These are phyloP conservation scores for Didymella segeticola DNA, from an alignment of 2,329 filamentous ascomycete species.

Conservation along the genomic window DNA sequence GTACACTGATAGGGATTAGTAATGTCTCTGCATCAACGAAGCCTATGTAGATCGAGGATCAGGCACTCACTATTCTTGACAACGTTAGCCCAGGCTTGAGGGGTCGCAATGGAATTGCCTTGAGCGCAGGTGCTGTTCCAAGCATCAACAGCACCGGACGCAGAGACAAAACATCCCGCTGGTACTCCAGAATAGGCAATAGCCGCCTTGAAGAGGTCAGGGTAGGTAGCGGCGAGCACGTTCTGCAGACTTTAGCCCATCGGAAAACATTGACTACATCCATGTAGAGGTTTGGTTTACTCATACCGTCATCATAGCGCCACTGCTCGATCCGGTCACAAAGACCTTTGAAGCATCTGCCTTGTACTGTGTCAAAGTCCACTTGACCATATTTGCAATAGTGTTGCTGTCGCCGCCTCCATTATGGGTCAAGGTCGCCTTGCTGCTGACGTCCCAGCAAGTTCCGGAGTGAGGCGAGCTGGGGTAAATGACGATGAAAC, in stretches of 20 bases:
- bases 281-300: neutral
- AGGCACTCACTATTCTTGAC: conserved; percentile 51
- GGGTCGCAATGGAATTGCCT: conserved; percentile 55
- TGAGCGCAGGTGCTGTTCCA: conserved; percentile 63
- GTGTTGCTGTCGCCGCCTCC: conserved; percentile 64
- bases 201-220: conserved; percentile 61
- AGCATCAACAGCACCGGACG: conserved; percentile 50
- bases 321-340: conserved; percentile 61
- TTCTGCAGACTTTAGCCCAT: conserved; percentile 38
- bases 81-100: conserved; percentile 57
- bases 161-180: conserved; percentile 60
- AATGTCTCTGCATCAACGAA: too few relatives aligned
- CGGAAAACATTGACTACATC: neutral
- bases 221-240: conserved; percentile 60
- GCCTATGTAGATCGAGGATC: too few relatives aligned
- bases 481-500: conserved; percentile 68
- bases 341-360: conserved; percentile 61
- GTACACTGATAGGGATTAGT: conserved; percentile 47
- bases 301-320: conserved; percentile 62
- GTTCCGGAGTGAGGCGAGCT: conserved; percentile 58
- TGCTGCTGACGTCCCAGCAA: conserved; percentile 67
- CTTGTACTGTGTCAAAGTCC: conserved; percentile 59
- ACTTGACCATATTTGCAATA: conserved; percentile 67
- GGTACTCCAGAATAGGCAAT: conserved; percentile 62
- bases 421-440: conserved; percentile 61